Base-by-base conservation (phyloP, 148 eudicot species). In the Cornus suecica region DNA sequence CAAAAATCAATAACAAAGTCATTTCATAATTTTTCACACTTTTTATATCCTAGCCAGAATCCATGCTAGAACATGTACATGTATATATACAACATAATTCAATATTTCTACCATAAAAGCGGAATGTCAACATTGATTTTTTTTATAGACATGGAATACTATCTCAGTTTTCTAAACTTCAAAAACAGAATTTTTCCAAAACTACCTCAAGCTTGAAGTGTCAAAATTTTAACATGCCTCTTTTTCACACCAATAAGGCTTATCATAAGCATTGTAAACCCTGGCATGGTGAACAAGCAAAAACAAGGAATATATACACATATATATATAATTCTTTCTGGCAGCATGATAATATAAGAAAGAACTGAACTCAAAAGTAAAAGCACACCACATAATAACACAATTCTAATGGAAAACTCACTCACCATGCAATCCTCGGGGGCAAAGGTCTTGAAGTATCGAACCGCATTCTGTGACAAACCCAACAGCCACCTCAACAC, bases 401-500 rank as follows among this genome's bases (percentile, higher is more conserved):
- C 4, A 58, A 20, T 58, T 31, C 45, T 8, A 76, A 32, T 20
- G 54, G 74, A 24, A 72, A 48, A 79, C 3, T 37, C 42, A 37
- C 93, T 88, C 77, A 88, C 98, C 99, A 81, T 89, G 97, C 73
- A 95, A 75, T 28, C 94, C 97, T 74, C 84, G 79, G 14, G 97
- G 94, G 65, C 88, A 84, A 63, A 89, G 90, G 68, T 95, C 97
- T 84, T 95, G 97, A 66, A 95, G 94, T 69, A 88, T 91, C 30
- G 91, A 89, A 28, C 97, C 99, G 58, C 97, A 92, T 77, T 94
- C 94, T 0, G 97, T 95, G 63, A 91, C 97, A 78, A 95, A 95
- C 8, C 97, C 99, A 65, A 91, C 99, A 31, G 99, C 97, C 9
- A 95, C 97, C 83, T 92, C 97, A 64, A 95, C 97, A 77, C 99